Evolutionary conservation across 2,329 filamentous ascomycete genomes (phyloP), one percentile per base, ranked within the genome.

Genomic region (Myotisia sp.): DNA sequence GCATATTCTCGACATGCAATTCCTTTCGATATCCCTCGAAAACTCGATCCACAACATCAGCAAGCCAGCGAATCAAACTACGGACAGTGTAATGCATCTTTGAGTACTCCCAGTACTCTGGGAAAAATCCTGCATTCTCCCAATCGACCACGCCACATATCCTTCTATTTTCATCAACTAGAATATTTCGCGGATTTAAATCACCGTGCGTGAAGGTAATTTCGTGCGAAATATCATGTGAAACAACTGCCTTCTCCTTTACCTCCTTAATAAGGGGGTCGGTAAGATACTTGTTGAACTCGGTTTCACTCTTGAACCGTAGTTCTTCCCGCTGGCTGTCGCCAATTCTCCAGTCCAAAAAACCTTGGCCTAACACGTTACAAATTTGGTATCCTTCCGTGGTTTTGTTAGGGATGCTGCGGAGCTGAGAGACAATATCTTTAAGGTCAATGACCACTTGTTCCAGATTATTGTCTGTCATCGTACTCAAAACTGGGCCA

Each of bases 31-130:
- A 43, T 6, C 39, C 36, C 19, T 41, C 22, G 30, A 43, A 43
- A 8, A 41, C 39, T 19, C 24, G 31, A 20, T 41, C 39, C n/a
- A 43, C 31, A 13, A 43, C 28, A 36, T 43, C 39, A 20, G 39
- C 34, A 26, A 43, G 39, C 39, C 41, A 43, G 7, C 32, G 32
- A 4, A 39, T 37, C 4, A 37, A 2, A 13, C 31, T 20, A 3
- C 39, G 31, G 10, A 43, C 37, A 16, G 34, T 35, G 23, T 38
- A 43, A 35, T 41, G 41, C 3, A 42, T 30, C 21, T 52, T 50
- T 3, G 47, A 46, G 26, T 47, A 51, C 29, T 51, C 47, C 49
- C 46, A 52, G 32, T 53, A 53, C 29, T 52, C 47, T 1, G 48
- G 49, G 36, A 46, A 53, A 43, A 45, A 52, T 10, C 47, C 47